Percentiles rank a stretch among this genome's conserved stretches.
Evolutionary conservation across 2,329 filamentous ascomycete genomes (phyloP).

Genomic region (Emmonsiellopsis sp.): DNA sequence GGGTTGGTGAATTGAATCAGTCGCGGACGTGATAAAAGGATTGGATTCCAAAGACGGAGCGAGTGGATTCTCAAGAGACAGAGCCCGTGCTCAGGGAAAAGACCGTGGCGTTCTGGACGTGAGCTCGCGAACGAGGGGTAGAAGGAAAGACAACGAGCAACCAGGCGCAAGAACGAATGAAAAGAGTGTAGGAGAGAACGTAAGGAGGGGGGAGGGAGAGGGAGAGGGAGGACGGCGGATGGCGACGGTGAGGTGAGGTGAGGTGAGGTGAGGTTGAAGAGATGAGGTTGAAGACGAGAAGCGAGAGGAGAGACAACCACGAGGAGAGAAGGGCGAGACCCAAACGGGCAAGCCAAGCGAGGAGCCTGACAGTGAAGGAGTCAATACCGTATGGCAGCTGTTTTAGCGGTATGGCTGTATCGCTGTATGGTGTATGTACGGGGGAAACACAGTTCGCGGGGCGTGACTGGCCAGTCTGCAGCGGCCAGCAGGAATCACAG

Average conservation of each 20-base stretch:
- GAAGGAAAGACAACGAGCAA: conserved; percentile 9
- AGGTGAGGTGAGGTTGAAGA: not conserved
- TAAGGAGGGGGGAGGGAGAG: conserved; percentile 1
- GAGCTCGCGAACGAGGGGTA: not conserved
- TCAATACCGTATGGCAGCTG: not conserved
- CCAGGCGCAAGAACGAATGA: conserved; percentile 6
- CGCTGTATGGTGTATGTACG: too few species aligned
- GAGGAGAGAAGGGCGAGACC: not conserved
- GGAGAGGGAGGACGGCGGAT: not conserved
- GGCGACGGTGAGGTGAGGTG: not conserved
- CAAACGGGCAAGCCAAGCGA: not conserved
- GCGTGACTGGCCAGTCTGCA: too few species aligned
- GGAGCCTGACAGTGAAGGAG: not conserved
- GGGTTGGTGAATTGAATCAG: not conserved
- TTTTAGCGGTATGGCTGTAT: not conserved
- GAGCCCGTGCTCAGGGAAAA: not conserved
- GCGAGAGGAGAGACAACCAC: not conserved
- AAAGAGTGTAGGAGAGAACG: not conserved
- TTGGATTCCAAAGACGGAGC: not conserved
- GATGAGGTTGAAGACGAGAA: not conserved
- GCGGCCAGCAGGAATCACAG: too few species aligned
- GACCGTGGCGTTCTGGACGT: not conserved
- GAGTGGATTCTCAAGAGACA: not conserved
- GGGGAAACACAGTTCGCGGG: too few species aligned
- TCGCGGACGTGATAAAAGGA: conserved; percentile 1